These are phyloP conservation scores for Rhodotorula sp. DNA, from an alignment of 1,284 basidiomycete genomes.

Conservation along the genomic window DNA sequence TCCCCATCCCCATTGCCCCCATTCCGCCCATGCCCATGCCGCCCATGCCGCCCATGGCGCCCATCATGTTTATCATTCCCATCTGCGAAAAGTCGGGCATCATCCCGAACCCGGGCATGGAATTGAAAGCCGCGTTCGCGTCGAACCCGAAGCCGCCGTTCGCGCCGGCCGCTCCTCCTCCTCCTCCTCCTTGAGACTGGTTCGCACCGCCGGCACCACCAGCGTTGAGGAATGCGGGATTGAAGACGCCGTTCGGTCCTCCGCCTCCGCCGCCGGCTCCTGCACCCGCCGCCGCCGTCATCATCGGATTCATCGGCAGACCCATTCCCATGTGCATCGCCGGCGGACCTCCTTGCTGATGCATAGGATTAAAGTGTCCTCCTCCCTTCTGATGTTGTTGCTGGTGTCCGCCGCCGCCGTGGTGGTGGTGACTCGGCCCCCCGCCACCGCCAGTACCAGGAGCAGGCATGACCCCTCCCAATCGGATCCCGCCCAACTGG, in stretches of 20 bases:
- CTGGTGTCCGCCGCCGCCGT: not conserved
- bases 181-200: not conserved
- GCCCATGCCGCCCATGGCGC: conserved; percentile 10
- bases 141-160: conserved; percentile 1
- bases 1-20: not conserved
- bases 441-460: not conserved
- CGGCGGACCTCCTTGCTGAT: not conserved
- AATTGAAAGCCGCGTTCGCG: conserved; percentile 1
- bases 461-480: conserved; percentile 1
- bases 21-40: conserved; percentile 5
- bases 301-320: not conserved
- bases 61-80: conserved; percentile 5
- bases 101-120: conserved; percentile 9
- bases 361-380: not conserved
- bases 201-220: not conserved
- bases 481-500: not conserved
- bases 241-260: conserved; percentile 3
- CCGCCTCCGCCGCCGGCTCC: not conserved
- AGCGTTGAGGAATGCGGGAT: conserved; percentile 1
- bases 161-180: not conserved
- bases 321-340: not conserved
- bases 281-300: not conserved
- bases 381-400: not conserved
- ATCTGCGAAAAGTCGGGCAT: conserved; percentile 5
- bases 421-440: not conserved